Evolutionary conservation across 306 rosid species (phyloP).

Genomic region (Pyrus bretschneideri): DNA sequence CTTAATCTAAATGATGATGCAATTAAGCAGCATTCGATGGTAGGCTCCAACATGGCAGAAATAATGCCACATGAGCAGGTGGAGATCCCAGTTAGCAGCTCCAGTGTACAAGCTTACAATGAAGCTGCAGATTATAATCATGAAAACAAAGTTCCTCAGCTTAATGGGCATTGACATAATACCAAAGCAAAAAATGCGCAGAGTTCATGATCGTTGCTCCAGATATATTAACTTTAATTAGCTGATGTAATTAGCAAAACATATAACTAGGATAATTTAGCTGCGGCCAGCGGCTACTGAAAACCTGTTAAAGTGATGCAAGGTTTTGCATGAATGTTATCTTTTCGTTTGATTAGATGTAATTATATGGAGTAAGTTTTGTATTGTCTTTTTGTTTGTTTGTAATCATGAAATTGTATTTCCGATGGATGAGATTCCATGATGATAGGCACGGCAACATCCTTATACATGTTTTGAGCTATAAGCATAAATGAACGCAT

Average conservation of each 20-base stretch:
- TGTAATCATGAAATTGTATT: too few relatives aligned
- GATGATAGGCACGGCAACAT: too few relatives aligned
- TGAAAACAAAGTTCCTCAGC: slow-evolving; percentile 35
- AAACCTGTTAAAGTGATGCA: too few relatives aligned
- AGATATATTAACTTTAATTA: neutral
- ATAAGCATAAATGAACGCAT: too few relatives aligned
- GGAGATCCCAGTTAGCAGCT: slow-evolving; percentile 40
- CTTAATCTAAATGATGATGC: neutral
- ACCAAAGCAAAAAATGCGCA: neutral
- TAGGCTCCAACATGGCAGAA: slow-evolving; percentile 37
- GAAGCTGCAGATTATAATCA: slow-evolving; percentile 20
- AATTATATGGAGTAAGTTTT: too few relatives aligned
- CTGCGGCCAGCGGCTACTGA: neutral
- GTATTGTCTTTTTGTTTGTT: too few relatives aligned
- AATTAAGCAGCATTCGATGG: slow-evolving; percentile 34
- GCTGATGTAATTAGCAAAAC: slow-evolving; percentile 1
- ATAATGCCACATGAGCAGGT: slow-evolving; percentile 48
- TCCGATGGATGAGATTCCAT: too few relatives aligned
- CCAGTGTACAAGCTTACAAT: slow-evolving; percentile 35
- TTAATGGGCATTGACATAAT: slow-evolving; percentile 11
- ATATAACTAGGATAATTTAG: neutral
- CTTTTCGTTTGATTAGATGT: too few relatives aligned
- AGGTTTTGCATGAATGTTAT: too few relatives aligned
- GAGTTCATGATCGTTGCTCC: neutral
- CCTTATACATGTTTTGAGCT: too few relatives aligned